Base-by-base conservation (phyloP, 1,284 basidiomycete genomes). In the Vanrija sp. region DNA sequence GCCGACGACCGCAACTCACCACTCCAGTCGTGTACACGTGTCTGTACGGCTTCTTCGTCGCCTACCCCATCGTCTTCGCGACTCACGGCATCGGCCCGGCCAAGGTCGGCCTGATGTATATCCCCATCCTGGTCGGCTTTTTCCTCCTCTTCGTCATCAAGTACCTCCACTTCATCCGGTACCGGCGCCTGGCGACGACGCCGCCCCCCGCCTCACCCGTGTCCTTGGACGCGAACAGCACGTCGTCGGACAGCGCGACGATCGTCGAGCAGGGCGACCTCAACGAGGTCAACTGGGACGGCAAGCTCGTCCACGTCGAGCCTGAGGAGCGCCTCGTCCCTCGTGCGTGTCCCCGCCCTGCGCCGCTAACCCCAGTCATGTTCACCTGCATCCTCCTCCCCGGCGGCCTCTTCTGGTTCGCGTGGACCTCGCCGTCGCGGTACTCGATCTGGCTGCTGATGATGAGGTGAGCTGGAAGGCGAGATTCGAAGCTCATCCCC, bases 31-130 rank as follows among this genome's bases (percentile, higher is more conserved):
- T 61, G 39, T 66, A 64, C 42, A 60, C 56, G 14, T 53, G 55
- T 23, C 52, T 66, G 15, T 66, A 64, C 60, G 87, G 87, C 62
- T 88, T 89, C 57, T 80, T 89, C 41, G 79, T 87, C 41, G 85
- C 87, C 8, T 88, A 85, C 80, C 67, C 65, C 44, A 61, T 68
- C 50, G 46, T 76, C 19, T 75, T 84, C 46, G 39, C 61, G 7
- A 62, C 68, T 16, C 69, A 71, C 45, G 57, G 60, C 42, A 47
- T 73, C 18, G 50, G 54, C 12, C 35, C 64, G 12, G 78, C 76
- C 27, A 74, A 79, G 3, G 79, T 88, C 53, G 84, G 87, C 31
- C 78, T 90, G 61, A 71, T 85, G 4, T 66, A 81, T 47, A 79
- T 89, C 47, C 81, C 89, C 9, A 79, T 80, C 25, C 59, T 83